phyloP scores from a whole-genome alignment of 352 stramenopile species.

The Pythium vanterpoolii region DNA sequence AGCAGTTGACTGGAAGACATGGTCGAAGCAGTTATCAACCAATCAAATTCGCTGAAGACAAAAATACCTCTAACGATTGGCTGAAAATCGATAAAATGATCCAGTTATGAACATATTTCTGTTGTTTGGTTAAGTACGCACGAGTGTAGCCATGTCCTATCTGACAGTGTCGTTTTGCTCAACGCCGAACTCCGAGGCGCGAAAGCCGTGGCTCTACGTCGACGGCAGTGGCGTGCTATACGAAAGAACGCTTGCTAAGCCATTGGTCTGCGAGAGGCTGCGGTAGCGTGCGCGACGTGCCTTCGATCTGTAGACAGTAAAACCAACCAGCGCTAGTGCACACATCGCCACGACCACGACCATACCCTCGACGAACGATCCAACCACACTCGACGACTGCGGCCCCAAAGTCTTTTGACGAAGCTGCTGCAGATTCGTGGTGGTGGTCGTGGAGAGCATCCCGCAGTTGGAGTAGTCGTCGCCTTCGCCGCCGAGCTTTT shows the following conservation, averaged over 20 bases:
- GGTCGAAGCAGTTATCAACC: constrained; percentile 9
- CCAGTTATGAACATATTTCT: constrained; percentile 2
- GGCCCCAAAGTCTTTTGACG: background rate
- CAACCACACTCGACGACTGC: constrained; percentile 1
- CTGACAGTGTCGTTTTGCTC: background rate
- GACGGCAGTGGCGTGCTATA: background rate
- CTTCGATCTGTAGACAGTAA: constrained; percentile 14
- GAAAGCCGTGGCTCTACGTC: background rate
- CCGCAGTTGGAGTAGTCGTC: constrained; percentile 35
- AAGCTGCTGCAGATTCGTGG: constrained; percentile 1
- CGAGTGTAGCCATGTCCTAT: constrained; percentile 19
- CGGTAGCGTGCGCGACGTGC: constrained; percentile 28
- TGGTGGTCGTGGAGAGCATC: background rate
- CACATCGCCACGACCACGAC: constrained; percentile 20
- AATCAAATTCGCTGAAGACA: constrained; percentile 1
- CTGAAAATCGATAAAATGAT: background rate
- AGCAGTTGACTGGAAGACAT: constrained; percentile 33
- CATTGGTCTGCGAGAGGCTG: constrained; percentile 5
- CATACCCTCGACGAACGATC: constrained; percentile 19
- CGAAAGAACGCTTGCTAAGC: background rate
- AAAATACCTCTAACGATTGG: background rate
- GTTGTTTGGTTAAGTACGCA: background rate
- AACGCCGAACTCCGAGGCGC: background rate
- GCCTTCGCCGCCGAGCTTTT: constrained; percentile 33
- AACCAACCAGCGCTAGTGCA: constrained; percentile 19